Conservation (phyloP, 1,284 basidiomycete genomes). For the Ceratobasidium sp. region DNA sequence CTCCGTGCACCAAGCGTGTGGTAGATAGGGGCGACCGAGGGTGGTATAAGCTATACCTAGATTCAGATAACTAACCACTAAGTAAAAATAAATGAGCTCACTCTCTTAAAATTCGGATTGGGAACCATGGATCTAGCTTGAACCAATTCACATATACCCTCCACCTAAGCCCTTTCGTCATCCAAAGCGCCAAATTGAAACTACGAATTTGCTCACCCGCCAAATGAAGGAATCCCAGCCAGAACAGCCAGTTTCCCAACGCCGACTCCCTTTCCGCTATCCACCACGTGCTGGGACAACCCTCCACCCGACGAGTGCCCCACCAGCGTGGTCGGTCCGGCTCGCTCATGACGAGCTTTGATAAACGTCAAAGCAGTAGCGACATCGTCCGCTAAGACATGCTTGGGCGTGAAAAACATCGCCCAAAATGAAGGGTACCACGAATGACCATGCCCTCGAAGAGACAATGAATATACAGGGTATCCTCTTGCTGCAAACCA, state of each 20-base stretch:
- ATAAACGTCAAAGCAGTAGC: conserved; percentile 20
- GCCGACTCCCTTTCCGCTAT: conserved; percentile 26
- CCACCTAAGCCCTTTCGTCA: not conserved
- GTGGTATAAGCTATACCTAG: conserved; percentile 9
- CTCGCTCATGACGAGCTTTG: conserved; percentile 6
- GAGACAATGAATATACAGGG: conserved; percentile 24
- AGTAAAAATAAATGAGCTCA: not conserved
- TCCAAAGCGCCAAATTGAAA: not conserved
- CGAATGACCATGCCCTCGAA: conserved; percentile 29
- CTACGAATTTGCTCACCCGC: conserved; percentile 10
- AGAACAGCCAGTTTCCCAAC: conserved; percentile 33
- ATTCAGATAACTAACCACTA: not conserved
- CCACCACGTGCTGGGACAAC: conserved; percentile 29
- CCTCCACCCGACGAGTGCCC: conserved; percentile 37
- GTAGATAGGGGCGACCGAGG: conserved; percentile 16
- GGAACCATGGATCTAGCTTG: conserved; percentile 36
- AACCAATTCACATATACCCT: conserved; percentile 31
- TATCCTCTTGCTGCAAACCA: conserved; percentile 40
- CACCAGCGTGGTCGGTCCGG: conserved; percentile 13
- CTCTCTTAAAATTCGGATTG: conserved; percentile 21
- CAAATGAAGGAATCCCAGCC: conserved; percentile 32
- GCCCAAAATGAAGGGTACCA: conserved; percentile 40
- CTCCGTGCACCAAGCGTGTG: conserved; percentile 6
- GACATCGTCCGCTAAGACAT: conserved; percentile 32
- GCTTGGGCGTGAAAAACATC: conserved; percentile 32